Evolutionary conservation across 2,329 filamentous ascomycete species (phyloP).

Genomic region (Mycocentrospora acerina): DNA sequence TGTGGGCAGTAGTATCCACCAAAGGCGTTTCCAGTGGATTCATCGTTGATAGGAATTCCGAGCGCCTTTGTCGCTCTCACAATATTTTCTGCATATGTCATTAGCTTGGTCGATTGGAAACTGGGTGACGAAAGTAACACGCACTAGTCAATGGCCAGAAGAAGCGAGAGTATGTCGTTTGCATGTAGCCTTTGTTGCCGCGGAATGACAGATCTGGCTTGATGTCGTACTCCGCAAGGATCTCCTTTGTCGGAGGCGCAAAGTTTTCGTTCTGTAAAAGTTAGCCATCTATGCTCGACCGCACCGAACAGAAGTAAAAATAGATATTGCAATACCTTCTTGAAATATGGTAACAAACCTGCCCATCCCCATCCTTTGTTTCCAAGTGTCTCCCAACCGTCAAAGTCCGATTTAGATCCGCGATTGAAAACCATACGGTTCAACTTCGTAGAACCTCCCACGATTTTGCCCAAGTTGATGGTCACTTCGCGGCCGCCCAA

Average conservation of each 20-base stretch:
- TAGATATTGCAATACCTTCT: slow-evolving; percentile 20
- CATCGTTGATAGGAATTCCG: slow-evolving; percentile 19
- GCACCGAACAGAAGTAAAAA: neutral
- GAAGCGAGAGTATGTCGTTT: slow-evolving; percentile 20
- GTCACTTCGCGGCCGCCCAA: slow-evolving; percentile 14
- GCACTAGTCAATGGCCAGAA: slow-evolving; percentile 26
- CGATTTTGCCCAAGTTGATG: slow-evolving; percentile 20
- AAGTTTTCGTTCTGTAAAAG: slow-evolving; percentile 20
- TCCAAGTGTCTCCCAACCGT: slow-evolving; percentile 29
- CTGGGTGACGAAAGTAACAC: slow-evolving; percentile 1
- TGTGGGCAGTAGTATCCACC: slow-evolving; percentile 25
- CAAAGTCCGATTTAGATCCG: slow-evolving; percentile 30
- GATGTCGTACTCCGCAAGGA: slow-evolving; percentile 23
- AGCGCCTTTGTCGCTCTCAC: slow-evolving; percentile 17
- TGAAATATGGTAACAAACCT: slow-evolving; percentile 27
- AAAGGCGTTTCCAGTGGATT: slow-evolving; percentile 21
- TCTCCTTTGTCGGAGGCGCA: slow-evolving; percentile 16
- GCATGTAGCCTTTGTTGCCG: slow-evolving; percentile 18
- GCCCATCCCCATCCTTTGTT: slow-evolving; percentile 32
- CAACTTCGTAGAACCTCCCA: slow-evolving; percentile 34
- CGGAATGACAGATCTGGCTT: slow-evolving; percentile 13
- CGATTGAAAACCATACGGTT: slow-evolving; percentile 43
- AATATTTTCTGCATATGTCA: slow-evolving; percentile 14
- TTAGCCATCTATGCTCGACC: slow-evolving; percentile 2
- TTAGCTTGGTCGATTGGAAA: neutral